phyloP scores from a whole-genome alignment of 2,329 filamentous ascomycete genomes.

The Sporothrix brasiliensis region DNA sequence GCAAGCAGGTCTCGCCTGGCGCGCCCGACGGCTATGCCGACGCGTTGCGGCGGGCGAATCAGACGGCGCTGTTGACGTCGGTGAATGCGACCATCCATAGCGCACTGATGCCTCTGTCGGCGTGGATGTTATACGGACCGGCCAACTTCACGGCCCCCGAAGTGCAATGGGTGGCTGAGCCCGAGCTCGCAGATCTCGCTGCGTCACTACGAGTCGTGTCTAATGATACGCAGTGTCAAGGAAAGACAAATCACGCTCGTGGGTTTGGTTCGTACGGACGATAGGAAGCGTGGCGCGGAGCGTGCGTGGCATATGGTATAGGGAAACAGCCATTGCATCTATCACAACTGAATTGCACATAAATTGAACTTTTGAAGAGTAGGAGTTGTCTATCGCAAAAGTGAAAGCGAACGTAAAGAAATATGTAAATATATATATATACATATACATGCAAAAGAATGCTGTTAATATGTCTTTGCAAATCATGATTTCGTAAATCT shows the following conservation, averaged over 20 bases:
- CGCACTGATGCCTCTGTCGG: constrained; percentile 44
- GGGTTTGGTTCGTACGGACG: neutral
- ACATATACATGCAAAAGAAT: neutral
- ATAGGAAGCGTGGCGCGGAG: neutral
- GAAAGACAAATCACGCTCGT: neutral
- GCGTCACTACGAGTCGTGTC: neutral
- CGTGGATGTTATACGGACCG: constrained; percentile 49
- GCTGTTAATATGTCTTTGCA: neutral
- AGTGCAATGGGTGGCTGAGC: constrained; percentile 29
- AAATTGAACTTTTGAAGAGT: neutral
- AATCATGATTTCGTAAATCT: neutral
- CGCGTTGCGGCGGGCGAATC: constrained; percentile 42
- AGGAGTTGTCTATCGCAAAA: neutral
- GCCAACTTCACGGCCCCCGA: constrained; percentile 38
- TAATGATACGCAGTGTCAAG: constrained; percentile 22
- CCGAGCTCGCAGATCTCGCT: constrained; percentile 26
- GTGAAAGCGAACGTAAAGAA: no score
- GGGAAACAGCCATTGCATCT: neutral
- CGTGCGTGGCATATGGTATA: neutral
- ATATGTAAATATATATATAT: neutral
- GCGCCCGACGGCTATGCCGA: constrained; percentile 40
- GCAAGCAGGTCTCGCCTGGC: constrained; percentile 38
- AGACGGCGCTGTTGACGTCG: constrained; percentile 26
- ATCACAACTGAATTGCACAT: neutral
- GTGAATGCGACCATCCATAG: constrained; percentile 35